Evolutionary conservation across 2,329 filamentous ascomycete species (phyloP).

Genomic region (Ophidiomyces ophidiicola): DNA sequence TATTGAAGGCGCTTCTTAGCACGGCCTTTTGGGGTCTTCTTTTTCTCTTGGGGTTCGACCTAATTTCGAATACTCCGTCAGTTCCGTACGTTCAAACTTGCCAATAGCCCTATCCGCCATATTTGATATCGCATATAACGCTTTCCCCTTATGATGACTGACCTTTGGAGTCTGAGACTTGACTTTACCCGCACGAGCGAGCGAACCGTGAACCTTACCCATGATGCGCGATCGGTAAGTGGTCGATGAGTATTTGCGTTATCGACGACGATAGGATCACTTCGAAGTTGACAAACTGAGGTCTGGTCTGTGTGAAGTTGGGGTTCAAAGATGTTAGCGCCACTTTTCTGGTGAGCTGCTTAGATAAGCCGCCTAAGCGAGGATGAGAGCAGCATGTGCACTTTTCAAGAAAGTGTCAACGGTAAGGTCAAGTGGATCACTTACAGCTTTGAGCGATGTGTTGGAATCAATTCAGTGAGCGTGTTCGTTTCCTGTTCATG

Average conservation of each 20-base stretch:
- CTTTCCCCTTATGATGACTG: slow-evolving; percentile 9
- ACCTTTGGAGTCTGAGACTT: slow-evolving; percentile 58
- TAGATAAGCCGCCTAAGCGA: slow-evolving; percentile 10
- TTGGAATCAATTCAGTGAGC: not conserved
- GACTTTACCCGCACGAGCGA: slow-evolving; percentile 90
- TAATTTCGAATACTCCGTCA: slow-evolving; percentile 27
- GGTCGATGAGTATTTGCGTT: slow-evolving; percentile 10
- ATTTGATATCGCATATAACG: no score
- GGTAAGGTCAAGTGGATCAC: not conserved
- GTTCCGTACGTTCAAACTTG: not conserved
- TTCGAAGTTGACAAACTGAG: slow-evolving; percentile 4
- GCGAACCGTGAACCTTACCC: slow-evolving; percentile 85
- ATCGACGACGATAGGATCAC: slow-evolving; percentile 8
- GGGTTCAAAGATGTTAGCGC: slow-evolving; percentile 6
- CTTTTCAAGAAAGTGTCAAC: not conserved
- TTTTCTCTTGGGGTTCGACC: slow-evolving; percentile 88
- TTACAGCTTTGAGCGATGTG: not conserved
- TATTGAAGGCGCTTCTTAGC: slow-evolving; percentile 95
- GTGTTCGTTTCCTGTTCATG: not conserved
- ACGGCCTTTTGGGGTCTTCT: slow-evolving; percentile 92
- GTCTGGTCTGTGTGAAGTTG: slow-evolving; percentile 9
- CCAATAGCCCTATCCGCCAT: no score
- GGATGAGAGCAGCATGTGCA: not conserved
- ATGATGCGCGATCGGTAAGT: slow-evolving; percentile 42
- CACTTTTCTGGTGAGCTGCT: slow-evolving; percentile 3